Conservation (phyloP, 2,329 filamentous ascomycete species). For the Fragosphaeria purpurea region DNA sequence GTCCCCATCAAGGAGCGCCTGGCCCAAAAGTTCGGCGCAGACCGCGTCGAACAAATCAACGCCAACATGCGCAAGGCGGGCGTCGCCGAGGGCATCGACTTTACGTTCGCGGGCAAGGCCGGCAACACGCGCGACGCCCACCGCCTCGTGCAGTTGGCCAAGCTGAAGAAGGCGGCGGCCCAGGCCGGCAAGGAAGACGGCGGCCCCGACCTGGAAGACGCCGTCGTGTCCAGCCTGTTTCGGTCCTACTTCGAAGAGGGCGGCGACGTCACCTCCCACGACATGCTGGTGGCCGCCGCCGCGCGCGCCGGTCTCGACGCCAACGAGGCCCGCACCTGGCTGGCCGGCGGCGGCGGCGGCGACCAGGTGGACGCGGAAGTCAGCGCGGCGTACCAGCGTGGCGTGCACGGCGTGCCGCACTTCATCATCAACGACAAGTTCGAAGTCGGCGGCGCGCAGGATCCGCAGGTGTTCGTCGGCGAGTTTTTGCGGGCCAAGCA, state of each 20-base stretch:
- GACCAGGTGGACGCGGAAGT: constrained; percentile 49
- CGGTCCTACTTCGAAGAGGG: constrained; percentile 55
- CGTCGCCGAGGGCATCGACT: constrained; percentile 57
- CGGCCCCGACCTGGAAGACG: constrained; percentile 16
- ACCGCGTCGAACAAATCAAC: constrained; percentile 28
- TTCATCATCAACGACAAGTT: constrained; percentile 62
- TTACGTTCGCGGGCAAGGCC: constrained; percentile 59
- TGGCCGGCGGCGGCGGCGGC: constrained; percentile 44
- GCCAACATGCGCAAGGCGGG: constrained; percentile 44
- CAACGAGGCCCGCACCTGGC: constrained; percentile 41
- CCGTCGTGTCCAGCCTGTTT: constrained; percentile 54
- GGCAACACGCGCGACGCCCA: constrained; percentile 76
- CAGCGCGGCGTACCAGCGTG: constrained; percentile 36
- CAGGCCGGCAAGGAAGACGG: background rate
- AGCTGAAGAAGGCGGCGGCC: constrained; percentile 33
- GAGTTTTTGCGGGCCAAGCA: constrained; percentile 47
- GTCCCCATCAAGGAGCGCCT: constrained; percentile 43
- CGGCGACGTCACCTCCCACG: constrained; percentile 50
- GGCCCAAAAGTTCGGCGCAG: constrained; percentile 54
- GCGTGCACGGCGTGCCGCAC: constrained; percentile 60
- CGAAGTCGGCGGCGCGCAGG: constrained; percentile 62
- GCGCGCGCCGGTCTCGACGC: constrained; percentile 43
- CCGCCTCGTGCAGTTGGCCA: constrained; percentile 60
- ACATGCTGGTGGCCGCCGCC: constrained; percentile 41
- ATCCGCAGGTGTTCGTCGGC: constrained; percentile 54